These are phyloP conservation scores for Evansstolkia leycettana DNA, from an alignment of 495 filamentous ascomycete genomes.

Conservation along the genomic window DNA sequence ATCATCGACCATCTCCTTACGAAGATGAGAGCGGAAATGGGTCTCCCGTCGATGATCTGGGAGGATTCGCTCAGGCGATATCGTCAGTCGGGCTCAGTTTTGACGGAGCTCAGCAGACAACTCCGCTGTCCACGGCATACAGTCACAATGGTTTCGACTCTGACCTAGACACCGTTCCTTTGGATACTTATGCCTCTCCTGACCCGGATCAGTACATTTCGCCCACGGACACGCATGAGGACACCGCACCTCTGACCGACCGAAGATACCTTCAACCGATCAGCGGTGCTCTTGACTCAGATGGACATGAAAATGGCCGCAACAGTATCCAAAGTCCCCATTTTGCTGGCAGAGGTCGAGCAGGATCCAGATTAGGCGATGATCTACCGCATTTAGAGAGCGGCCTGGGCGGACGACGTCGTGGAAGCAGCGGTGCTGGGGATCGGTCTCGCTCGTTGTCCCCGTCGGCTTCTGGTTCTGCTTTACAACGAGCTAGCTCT, in stretches of 20 bases:
- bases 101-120: slow-evolving; percentile 22
- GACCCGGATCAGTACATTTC: slow-evolving; percentile 40
- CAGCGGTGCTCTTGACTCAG: slow-evolving; percentile 39
- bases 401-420: slow-evolving; percentile 32
- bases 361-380: slow-evolving; percentile 46
- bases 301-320: slow-evolving; percentile 45
- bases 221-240: slow-evolving; percentile 41
- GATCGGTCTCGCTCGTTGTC: slow-evolving; percentile 51
- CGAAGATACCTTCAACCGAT: slow-evolving; percentile 52
- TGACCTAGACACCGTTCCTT: slow-evolving; percentile 20
- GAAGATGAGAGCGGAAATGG: slow-evolving; percentile 24
- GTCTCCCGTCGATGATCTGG: slow-evolving; percentile 35
- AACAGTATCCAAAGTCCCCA: slow-evolving; percentile 44
- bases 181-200: slow-evolving; percentile 14
- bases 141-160: slow-evolving; percentile 17
- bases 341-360: slow-evolving; percentile 22
- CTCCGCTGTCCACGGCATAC: slow-evolving; percentile 9
- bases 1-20: slow-evolving; percentile 8
- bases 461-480: slow-evolving; percentile 49
- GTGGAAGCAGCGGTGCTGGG: slow-evolving; percentile 37
- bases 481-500: slow-evolving; percentile 68
- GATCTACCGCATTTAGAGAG: slow-evolving; percentile 46
- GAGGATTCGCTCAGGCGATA: slow-evolving; percentile 47
- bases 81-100: slow-evolving; percentile 48
- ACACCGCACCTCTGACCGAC: slow-evolving; percentile 55